phyloP scores from a whole-genome alignment of 305 asterid genomes.

The Rubia balearica region DNA sequence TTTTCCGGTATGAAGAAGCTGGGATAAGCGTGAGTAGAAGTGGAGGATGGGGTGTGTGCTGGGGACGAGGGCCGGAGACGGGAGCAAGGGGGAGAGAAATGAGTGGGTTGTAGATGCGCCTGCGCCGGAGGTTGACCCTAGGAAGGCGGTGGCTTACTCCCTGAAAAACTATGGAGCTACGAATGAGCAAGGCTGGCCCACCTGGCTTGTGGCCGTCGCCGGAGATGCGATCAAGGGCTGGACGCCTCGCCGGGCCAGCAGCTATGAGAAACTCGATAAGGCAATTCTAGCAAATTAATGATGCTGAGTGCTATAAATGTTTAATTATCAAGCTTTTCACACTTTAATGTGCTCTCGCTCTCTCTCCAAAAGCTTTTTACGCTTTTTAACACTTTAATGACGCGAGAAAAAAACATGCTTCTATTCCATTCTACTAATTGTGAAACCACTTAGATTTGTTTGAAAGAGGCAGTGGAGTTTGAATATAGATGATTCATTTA shows the following conservation, averaged over 20 bases:
- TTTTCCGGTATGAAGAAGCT: constrained; percentile 5
- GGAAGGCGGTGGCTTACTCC: constrained; percentile 30
- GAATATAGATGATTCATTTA: too few relatives aligned
- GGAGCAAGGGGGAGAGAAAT: constrained; percentile 24
- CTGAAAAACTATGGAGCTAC: constrained; percentile 30
- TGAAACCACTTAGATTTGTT: too few relatives aligned
- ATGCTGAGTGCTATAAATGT: background rate
- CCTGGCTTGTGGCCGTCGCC: constrained; percentile 77
- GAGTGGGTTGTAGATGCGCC: constrained; percentile 27
- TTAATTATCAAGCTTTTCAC: background rate
- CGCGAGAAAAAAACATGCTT: background rate
- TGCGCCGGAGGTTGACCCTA: constrained; percentile 16
- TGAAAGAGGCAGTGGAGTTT: too few relatives aligned
- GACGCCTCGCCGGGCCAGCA: constrained; percentile 88
- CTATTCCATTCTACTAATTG: too few relatives aligned
- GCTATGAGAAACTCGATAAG: constrained; percentile 91
- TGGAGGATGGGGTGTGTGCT: constrained; percentile 48
- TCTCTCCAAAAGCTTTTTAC: background rate
- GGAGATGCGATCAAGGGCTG: constrained; percentile 75
- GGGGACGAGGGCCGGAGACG: constrained; percentile 31
- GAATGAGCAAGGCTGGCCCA: constrained; percentile 65
- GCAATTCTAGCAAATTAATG: constrained; percentile 19
- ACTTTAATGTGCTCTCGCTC: background rate
- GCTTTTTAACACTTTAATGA: background rate
- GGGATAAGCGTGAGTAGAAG: constrained; percentile 1